Evolutionary conservation across 2,329 filamentous ascomycete genomes (phyloP), one percentile per base, ranked within the genome.

Genomic region (Arthrobotrys conoides): DNA sequence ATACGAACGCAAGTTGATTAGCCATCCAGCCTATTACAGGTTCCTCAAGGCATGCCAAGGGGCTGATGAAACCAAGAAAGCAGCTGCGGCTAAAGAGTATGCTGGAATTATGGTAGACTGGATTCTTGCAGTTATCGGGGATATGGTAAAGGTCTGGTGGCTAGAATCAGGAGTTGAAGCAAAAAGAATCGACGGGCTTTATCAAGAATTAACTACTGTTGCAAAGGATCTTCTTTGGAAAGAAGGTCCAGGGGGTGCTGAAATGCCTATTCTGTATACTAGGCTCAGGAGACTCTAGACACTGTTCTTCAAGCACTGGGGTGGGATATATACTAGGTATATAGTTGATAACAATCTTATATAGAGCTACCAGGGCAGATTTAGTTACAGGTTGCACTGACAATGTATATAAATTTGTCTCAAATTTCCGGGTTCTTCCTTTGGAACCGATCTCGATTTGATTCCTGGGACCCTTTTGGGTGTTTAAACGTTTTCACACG

Each of bases 111-210:
- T 49, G 41, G 18, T 66, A 18, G 41, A 49, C 44, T 66, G 61
- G 61, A 36, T 66, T n/a, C 10, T 66, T 10, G 61, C 61, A 5
- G 20, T 66, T 10, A 16, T 66, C 1, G 44, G 44, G 30, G 61
- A 49, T 30, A 48, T 66, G 38, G 10, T 66, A 18, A 33, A 46
- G 61, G 18, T 5, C n/a, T 46, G 20, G 61, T 66, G 61, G 61
- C 18, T 22, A 14, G 41, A 66, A 36, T 16, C 61, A 1, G 61
- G 61, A 18, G 41, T 66, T 5, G 27, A 66, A 20, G 20, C 8
- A 49, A 20, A 44, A 2, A 36, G 12, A 18, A 20, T 66, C 33
- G 61, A 49, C 2, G 61, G n/a, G 3, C 5, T 49, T 1, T 48
- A 65, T 48, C 20, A 6, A 49, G 38, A 66, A 65, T 65, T 66